Conservation (phyloP, 306 rosid genomes). For the Rubus parviflorus region DNA sequence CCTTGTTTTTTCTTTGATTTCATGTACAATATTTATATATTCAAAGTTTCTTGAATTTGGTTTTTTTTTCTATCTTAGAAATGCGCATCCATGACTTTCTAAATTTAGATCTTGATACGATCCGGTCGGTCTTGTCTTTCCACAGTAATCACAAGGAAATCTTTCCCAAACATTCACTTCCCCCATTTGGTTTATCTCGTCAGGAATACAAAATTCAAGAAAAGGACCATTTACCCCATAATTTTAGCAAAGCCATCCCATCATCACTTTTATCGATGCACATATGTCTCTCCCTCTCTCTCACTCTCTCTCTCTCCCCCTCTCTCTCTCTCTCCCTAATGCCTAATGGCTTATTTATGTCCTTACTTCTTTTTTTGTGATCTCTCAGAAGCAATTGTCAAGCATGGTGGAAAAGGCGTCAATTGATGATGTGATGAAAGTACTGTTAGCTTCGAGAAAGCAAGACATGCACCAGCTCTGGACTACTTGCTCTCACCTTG, state of each 20-base stretch:
- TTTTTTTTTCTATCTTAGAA: conserved; percentile 13
- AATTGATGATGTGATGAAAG: conserved; percentile 97
- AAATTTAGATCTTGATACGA: conserved; percentile 41
- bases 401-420: conserved; percentile 99
- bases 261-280: conserved; percentile 22
- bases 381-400: conserved; percentile 83
- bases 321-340: neutral
- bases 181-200: conserved; percentile 55
- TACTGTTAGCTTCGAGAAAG: conserved; percentile 80
- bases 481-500: conserved; percentile 92
- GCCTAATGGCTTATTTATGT: neutral
- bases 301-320: neutral
- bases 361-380: neutral
- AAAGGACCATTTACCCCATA: conserved; percentile 14
- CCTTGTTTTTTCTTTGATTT: conserved; percentile 33
- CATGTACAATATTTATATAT: conserved; percentile 20
- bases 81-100: conserved; percentile 40
- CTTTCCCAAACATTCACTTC: conserved; percentile 58
- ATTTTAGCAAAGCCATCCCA: conserved; percentile 34
- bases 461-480: conserved; percentile 99
- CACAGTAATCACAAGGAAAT: conserved; percentile 41
- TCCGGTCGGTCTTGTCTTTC: conserved; percentile 51
- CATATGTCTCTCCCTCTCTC: neutral
- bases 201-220: conserved; percentile 30
- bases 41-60: conserved; percentile 41